Evolutionary conservation across 148 eudicot genomes (phyloP).

Genomic region (Cornus florida): DNA sequence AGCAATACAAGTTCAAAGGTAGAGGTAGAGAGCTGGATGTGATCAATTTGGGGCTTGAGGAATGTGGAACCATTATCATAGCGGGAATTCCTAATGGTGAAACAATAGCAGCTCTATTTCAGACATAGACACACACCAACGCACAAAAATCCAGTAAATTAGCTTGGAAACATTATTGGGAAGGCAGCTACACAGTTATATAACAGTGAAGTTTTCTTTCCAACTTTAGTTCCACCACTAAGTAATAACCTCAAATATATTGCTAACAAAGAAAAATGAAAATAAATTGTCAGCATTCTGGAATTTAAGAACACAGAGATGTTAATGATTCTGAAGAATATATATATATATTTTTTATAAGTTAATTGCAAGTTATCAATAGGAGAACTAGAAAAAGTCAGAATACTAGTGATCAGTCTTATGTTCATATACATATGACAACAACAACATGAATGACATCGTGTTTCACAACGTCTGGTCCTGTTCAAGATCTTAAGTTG

Average conservation of each 20-base stretch:
- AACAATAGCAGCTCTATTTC: too few relatives aligned
- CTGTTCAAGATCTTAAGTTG: background rate
- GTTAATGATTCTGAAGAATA: background rate
- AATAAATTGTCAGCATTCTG: background rate
- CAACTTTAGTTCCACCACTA: background rate
- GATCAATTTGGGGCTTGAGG: too few relatives aligned
- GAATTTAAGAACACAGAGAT: background rate
- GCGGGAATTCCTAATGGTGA: too few relatives aligned
- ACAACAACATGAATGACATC: background rate
- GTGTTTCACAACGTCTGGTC: background rate
- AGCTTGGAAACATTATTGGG: too few relatives aligned
- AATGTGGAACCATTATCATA: too few relatives aligned
- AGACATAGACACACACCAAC: too few relatives aligned
- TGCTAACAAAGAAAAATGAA: background rate
- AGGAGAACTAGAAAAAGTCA: background rate
- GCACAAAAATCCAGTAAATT: too few relatives aligned
- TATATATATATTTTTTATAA: too few relatives aligned
- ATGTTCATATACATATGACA: background rate
- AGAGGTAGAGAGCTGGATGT: too few relatives aligned
- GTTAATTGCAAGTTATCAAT: background rate
- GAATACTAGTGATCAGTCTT: background rate
- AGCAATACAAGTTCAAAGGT: too few relatives aligned
- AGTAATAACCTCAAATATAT: background rate
- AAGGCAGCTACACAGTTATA: background rate
- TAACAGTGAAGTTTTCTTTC: too few relatives aligned